Percentiles rank a stretch among this genome's conserved stretches.
These are phyloP conservation scores for Pichia cephalocereana DNA, from an alignment of 805 yeast genomes.

Conservation along the genomic window DNA sequence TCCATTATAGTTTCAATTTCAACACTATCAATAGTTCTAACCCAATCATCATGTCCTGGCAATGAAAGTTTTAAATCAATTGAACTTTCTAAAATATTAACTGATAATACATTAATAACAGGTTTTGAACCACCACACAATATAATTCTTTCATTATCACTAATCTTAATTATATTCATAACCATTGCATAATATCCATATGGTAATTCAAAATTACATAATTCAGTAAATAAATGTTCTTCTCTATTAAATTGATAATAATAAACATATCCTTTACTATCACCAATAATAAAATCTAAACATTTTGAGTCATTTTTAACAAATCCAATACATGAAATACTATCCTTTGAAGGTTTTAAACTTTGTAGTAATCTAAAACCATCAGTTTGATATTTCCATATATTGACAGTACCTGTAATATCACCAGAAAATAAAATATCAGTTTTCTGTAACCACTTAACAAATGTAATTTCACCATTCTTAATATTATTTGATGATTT, in stretches of 20 bases:
- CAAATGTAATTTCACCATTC: conserved; percentile 51
- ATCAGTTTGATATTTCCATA: conserved; percentile 42
- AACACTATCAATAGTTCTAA: conserved; percentile 60
- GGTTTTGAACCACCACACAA: conserved; percentile 70
- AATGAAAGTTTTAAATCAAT: conserved; percentile 29
- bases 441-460: conserved; percentile 43
- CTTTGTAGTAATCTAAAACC: conserved; percentile 26
- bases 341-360: conserved; percentile 11
- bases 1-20: conserved; percentile 26
- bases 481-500: conserved; percentile 39
- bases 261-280: conserved; percentile 49
- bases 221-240: conserved; percentile 19
- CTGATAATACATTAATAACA: conserved; percentile 34
- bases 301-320: conserved; percentile 11
- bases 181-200: conserved; percentile 43
- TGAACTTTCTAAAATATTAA: conserved; percentile 32
- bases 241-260: conserved; percentile 36
- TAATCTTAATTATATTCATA: conserved; percentile 26
- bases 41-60: conserved; percentile 96
- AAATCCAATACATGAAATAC: conserved; percentile 9
- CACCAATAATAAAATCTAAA: conserved; percentile 46
- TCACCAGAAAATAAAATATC: conserved; percentile 48
- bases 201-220: conserved; percentile 26
- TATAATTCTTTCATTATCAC: conserved; percentile 32
- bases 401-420: conserved; percentile 52